Conservation (phyloP, 441 rosid species). For the Pelargonium cotyledonis region DNA sequence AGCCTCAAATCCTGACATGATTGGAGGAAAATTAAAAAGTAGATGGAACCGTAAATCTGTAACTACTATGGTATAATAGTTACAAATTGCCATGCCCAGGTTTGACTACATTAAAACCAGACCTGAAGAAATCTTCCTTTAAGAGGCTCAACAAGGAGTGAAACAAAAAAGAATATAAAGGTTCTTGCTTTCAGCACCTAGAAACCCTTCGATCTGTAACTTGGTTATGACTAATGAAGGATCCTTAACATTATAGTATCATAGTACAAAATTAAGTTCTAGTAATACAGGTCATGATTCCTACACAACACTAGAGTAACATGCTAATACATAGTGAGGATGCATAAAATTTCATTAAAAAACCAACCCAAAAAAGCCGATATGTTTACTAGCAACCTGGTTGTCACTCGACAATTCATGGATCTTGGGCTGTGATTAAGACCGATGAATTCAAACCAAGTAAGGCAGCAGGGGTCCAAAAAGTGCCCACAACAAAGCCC, state of each 20-base stretch:
- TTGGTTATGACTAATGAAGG: background rate
- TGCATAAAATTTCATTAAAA: no score
- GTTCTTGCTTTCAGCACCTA: background rate
- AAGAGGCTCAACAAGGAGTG: background rate
- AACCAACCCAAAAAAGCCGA: no score
- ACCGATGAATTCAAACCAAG: no score
- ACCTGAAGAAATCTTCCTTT: background rate
- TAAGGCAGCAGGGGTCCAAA: no score
- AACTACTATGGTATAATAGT: background rate
- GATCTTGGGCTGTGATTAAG: no score
- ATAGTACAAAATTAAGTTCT: background rate
- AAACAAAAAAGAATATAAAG: background rate
- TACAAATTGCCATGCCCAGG: background rate
- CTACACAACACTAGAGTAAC: background rate
- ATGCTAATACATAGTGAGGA: no score
- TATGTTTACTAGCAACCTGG: no score
- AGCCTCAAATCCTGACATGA: background rate
- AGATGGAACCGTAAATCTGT: background rate
- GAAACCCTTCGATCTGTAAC: background rate
- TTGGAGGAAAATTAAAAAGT: background rate
- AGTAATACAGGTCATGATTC: background rate
- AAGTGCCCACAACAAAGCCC: no score
- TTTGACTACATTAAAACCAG: background rate
- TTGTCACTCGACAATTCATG: no score
- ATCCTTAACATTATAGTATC: background rate